Evolutionary conservation across 192 early-diverging fungal genomes (phyloP), one percentile per base, ranked within the genome.

Genomic region (Coemansia sp.): DNA sequence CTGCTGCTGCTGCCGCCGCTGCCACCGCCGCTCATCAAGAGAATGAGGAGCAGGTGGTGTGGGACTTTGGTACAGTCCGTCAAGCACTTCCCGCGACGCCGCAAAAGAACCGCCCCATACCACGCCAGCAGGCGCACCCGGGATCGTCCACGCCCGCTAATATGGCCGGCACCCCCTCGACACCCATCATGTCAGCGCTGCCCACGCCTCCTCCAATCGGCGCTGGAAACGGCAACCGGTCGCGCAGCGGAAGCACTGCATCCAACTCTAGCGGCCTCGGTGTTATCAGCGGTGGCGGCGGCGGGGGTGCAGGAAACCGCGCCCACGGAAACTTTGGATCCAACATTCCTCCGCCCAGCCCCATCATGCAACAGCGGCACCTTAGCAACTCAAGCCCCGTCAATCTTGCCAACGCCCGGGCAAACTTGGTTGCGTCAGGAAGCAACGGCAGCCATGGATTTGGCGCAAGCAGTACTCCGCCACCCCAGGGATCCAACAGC

Each of bases 181-280:
- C 59, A 39, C 58, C 51, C 70, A 73, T 68, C 67, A 64, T 65
- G 66, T 82, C 80, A 41, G 80, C 80, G 7, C 71, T 82, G 24
- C 80, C 80, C 1, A 73, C 75, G n/a, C 80, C 80, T 30, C 80
- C 80, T 16, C 71, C 64, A 21, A 82, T 82, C 45, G 64, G 71
- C 36, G 68, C 72, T n/a, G 76, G 73, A 3, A 67, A 61, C 58
- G 80, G 75, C 5, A 69, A 68, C 44, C 80, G 80, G 18, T 82
- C 80, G 45, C 80, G 80, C 59, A 82, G 80, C 58, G 80, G 80
- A 49, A 82, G 80, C 75, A 82, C 80, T 1, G 80, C 80, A 33
- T 82, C 80, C 2, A 81, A 71, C 35, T 60, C 71, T 52, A 76
- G 75, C 66, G 63, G 63, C 15, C 44, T 67, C 33, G 66, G 74